phyloP scores from a whole-genome alignment of 768 basidiomycete genomes.

The Suillus subluteus region DNA sequence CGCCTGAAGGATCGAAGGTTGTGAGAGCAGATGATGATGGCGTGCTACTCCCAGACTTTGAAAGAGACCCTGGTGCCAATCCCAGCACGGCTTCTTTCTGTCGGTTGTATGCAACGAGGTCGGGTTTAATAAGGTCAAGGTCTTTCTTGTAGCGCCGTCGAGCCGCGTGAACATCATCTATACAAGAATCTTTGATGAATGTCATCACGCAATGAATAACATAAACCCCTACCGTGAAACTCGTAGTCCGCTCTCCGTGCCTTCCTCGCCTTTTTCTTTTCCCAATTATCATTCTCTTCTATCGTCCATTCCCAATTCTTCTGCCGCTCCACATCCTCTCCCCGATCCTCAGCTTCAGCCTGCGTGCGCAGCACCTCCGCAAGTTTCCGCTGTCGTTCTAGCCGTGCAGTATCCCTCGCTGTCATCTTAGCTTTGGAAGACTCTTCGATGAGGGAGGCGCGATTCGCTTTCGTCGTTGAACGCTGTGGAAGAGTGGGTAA shows the following conservation, averaged over 20 bases:
- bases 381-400: conserved; percentile 89
- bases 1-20: conserved; percentile 54
- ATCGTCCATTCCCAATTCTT: conserved; percentile 97
- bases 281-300: conserved; percentile 97
- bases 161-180: conserved; percentile 91
- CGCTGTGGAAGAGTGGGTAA: conserved; percentile 47
- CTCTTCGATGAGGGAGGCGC: conserved; percentile 85
- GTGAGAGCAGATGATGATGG: conserved; percentile 43
- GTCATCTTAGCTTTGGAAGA: conserved; percentile 75
- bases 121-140: conserved; percentile 84
- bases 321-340: conserved; percentile 88
- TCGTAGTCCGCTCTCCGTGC: conserved; percentile 84
- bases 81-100: conserved; percentile 89
- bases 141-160: conserved; percentile 92
- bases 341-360: conserved; percentile 86
- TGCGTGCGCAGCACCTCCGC: conserved; percentile 86
- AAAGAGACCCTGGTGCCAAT: conserved; percentile 68
- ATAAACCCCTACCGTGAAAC: conserved; percentile 75
- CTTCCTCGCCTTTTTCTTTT: conserved; percentile 85
- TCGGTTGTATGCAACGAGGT: conserved; percentile 82
- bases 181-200: not conserved
- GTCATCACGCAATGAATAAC: not conserved
- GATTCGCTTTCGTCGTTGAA: conserved; percentile 79
- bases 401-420: conserved; percentile 77
- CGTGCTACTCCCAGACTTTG: conserved; percentile 39